These are phyloP conservation scores for Claviceps quebecensis DNA, from an alignment of 2,329 filamentous ascomycete genomes.

Conservation along the genomic window DNA sequence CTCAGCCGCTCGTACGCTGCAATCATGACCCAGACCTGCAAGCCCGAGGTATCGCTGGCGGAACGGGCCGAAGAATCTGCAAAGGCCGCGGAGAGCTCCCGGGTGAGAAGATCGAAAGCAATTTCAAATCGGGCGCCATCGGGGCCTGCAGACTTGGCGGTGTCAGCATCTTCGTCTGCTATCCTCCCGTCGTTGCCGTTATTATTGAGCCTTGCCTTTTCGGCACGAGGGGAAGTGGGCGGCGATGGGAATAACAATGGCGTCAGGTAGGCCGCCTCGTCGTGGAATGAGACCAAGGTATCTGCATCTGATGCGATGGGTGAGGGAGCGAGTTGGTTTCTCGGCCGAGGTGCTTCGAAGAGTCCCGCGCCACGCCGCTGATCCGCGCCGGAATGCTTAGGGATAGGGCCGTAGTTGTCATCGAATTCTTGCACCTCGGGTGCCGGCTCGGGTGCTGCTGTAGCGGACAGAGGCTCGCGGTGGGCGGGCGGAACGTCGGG, in stretches of 20 bases:
- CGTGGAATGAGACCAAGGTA: slow-evolving; percentile 32
- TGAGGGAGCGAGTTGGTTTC: slow-evolving; percentile 11
- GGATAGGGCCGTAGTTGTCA: not conserved
- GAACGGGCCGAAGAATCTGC: slow-evolving; percentile 12
- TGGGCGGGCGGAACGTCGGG: slow-evolving; percentile 13
- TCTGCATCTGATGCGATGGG: slow-evolving; percentile 27
- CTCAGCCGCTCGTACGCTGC: slow-evolving; percentile 42
- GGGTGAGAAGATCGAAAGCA: slow-evolving; percentile 34
- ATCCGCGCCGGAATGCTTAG: not conserved
- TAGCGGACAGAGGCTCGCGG: slow-evolving; percentile 5
- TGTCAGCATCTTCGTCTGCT: slow-evolving; percentile 2
- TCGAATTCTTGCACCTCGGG: not conserved
- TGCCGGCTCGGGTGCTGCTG: not conserved
- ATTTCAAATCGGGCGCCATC: slow-evolving; percentile 34
- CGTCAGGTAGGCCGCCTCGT: slow-evolving; percentile 30
- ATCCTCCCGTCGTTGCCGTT: slow-evolving; percentile 4
- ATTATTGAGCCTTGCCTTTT: slow-evolving; percentile 8
- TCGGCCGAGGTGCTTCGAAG: not conserved
- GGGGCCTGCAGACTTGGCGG: slow-evolving; percentile 6
- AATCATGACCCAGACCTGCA: slow-evolving; percentile 44
- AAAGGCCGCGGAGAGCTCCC: slow-evolving; percentile 32
- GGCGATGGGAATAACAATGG: slow-evolving; percentile 33
- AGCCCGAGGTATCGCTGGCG: slow-evolving; percentile 23
- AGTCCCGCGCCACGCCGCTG: not conserved
- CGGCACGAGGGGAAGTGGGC: slow-evolving; percentile 20